These are phyloP conservation scores for Aspergillus ruber DNA, from an alignment of 2,329 filamentous ascomycete species.

Conservation along the genomic window DNA sequence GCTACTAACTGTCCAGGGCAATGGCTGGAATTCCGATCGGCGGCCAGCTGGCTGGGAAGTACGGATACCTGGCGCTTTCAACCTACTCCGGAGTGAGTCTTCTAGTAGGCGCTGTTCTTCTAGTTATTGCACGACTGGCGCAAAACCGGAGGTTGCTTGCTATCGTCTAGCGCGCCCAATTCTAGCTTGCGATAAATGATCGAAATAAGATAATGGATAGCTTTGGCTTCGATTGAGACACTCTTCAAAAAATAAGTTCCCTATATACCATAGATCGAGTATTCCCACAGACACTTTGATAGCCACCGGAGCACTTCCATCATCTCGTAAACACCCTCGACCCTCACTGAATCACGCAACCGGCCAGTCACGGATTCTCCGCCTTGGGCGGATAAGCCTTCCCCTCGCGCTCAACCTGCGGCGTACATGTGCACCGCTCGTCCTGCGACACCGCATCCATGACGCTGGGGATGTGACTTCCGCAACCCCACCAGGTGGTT, in stretches of 20 bases:
- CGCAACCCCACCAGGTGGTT: slow-evolving; percentile 60
- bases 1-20: slow-evolving; percentile 19
- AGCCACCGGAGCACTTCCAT: neutral
- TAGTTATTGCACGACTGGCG: slow-evolving; percentile 15
- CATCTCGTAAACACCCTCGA: neutral
- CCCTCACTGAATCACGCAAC: neutral
- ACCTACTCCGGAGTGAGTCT: slow-evolving; percentile 32
- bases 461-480: slow-evolving; percentile 54
- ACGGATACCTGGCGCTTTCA: slow-evolving; percentile 37
- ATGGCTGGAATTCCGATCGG: slow-evolving; percentile 40
- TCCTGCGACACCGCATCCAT: slow-evolving; percentile 53
- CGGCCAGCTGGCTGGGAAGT: slow-evolving; percentile 32
- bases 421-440: slow-evolving; percentile 61
- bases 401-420: slow-evolving; percentile 55
- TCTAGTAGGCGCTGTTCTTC: slow-evolving; percentile 22
- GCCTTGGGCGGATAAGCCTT: slow-evolving; percentile 61
- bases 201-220: neutral
- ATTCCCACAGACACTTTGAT: too few species aligned
- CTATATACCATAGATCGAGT: neutral
- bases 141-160: slow-evolving; percentile 11
- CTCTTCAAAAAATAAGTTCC: too few species aligned
- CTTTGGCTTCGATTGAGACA: too few species aligned
- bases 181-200: neutral
- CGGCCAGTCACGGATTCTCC: slow-evolving; percentile 34
- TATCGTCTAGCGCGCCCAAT: neutral